Evolutionary conservation across 352 stramenopile genomes (phyloP).

Genomic region (Phytophthora tubulina): DNA sequence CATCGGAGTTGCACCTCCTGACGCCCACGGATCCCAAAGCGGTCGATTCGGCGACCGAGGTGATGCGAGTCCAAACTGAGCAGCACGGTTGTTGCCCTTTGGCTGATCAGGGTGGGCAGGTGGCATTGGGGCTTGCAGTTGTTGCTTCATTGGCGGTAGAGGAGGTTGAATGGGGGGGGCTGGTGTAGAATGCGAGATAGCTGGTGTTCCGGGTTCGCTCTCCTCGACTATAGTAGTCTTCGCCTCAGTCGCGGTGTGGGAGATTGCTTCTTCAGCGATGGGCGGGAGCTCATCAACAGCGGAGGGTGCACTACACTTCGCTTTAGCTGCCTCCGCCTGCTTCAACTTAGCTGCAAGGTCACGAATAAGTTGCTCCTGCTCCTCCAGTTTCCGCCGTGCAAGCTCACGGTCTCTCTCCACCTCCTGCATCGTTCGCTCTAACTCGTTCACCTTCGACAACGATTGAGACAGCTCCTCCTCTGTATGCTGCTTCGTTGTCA

Average conservation of each 20-base stretch:
- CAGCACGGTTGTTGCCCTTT: constrained; percentile 18
- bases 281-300: constrained; percentile 35
- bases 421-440: constrained; percentile 60
- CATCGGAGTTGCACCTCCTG: constrained; percentile 46
- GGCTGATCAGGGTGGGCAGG: constrained; percentile 12
- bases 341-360: constrained; percentile 51
- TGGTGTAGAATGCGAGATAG: background rate
- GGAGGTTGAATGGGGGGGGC: background rate
- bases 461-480: constrained; percentile 63
- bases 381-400: constrained; percentile 42
- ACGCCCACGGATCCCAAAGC: constrained; percentile 61
- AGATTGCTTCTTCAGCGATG: constrained; percentile 37
- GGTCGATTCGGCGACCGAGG: constrained; percentile 43
- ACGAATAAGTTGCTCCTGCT: constrained; percentile 58
- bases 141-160: background rate
- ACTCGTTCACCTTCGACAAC: constrained; percentile 46
- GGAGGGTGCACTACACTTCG: constrained; percentile 7
- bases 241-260: constrained; percentile 8
- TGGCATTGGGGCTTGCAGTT: constrained; percentile 1
- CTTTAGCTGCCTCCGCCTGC: constrained; percentile 33
- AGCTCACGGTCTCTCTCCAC: constrained; percentile 48
- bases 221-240: background rate
- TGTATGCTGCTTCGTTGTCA: constrained; percentile 59
- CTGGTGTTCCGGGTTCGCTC: background rate
- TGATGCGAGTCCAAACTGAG: constrained; percentile 37